These are phyloP conservation scores for Podila epigama DNA, from an alignment of 192 early-diverging fungal species.

Conservation along the genomic window DNA sequence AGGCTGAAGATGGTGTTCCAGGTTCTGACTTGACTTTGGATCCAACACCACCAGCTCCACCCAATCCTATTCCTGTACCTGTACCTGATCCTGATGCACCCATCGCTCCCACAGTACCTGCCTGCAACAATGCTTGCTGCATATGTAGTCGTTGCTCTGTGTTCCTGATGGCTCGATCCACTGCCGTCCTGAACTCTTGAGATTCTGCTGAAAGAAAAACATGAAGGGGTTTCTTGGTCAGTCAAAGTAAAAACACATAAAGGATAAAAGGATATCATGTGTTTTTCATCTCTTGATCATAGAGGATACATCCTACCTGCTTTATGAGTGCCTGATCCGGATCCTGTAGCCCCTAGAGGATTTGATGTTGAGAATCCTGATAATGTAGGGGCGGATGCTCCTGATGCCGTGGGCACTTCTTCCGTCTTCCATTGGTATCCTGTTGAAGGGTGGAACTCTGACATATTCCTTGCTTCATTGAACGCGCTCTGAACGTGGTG, in stretches of 20 bases:
- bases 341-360: not conserved
- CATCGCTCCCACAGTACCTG: constrained; percentile 1
- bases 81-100: not conserved
- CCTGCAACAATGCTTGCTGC: constrained; percentile 2
- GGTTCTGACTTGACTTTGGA: not conserved
- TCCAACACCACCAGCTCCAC: not conserved
- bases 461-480: constrained; percentile 57
- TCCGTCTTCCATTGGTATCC: constrained; percentile 63
- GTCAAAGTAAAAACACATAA: not conserved
- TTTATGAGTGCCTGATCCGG: not conserved
- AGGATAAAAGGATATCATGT: not conserved
- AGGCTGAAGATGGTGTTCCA: not conserved
- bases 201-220: constrained; percentile 8
- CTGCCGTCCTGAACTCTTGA: constrained; percentile 25
- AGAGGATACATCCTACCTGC: not conserved
- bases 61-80: too few relatives aligned
- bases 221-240: not conserved
- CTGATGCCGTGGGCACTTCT: not conserved
- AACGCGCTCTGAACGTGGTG: constrained; percentile 64
- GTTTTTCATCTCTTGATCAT: not conserved
- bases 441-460: constrained; percentile 65
- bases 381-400: not conserved
- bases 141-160: constrained; percentile 18
- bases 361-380: not conserved
- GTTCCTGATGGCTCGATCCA: constrained; percentile 24